phyloP scores from a whole-genome alignment of 768 basidiomycete species.

The Mycena epipterygia region DNA sequence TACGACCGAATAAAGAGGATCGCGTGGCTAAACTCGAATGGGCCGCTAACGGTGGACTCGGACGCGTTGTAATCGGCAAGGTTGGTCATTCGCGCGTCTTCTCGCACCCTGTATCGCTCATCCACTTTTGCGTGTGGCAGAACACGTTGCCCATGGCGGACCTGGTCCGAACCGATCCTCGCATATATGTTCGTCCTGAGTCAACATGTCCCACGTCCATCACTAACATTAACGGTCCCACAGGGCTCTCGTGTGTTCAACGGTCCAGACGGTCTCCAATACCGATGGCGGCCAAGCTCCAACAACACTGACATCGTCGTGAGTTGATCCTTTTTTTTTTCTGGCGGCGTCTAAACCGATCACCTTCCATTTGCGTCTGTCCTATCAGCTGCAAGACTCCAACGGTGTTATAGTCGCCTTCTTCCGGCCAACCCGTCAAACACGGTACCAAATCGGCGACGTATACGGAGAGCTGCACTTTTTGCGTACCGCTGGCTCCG shows the following conservation, averaged over 20 bases:
- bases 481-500: slow-evolving; percentile 81
- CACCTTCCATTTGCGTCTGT: slow-evolving; percentile 32
- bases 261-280: slow-evolving; percentile 85
- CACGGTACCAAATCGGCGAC: slow-evolving; percentile 88
- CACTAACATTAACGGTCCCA: slow-evolving; percentile 29
- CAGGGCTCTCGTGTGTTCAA: slow-evolving; percentile 80
- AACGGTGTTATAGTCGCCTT: slow-evolving; percentile 80
- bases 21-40: slow-evolving; percentile 91
- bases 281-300: slow-evolving; percentile 83
- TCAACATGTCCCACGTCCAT: slow-evolving; percentile 26
- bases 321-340: slow-evolving; percentile 44
- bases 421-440: slow-evolving; percentile 82
- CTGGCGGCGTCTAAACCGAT: slow-evolving; percentile 33
- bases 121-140: slow-evolving; percentile 58
- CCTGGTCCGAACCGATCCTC: slow-evolving; percentile 79
- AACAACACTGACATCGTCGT: slow-evolving; percentile 73
- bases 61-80: slow-evolving; percentile 89
- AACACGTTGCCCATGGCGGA: slow-evolving; percentile 87
- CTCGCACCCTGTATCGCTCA: slow-evolving; percentile 36
- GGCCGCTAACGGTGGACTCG: slow-evolving; percentile 85
- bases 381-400: slow-evolving; percentile 77
- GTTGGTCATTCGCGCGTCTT: slow-evolving; percentile 53
- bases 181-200: slow-evolving; percentile 61
- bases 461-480: slow-evolving; percentile 91
- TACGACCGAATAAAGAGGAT: slow-evolving; percentile 88